Evolutionary conservation across 2,329 filamentous ascomycete genomes (phyloP).

Genomic region (Neofusicoccum cordaticola): DNA sequence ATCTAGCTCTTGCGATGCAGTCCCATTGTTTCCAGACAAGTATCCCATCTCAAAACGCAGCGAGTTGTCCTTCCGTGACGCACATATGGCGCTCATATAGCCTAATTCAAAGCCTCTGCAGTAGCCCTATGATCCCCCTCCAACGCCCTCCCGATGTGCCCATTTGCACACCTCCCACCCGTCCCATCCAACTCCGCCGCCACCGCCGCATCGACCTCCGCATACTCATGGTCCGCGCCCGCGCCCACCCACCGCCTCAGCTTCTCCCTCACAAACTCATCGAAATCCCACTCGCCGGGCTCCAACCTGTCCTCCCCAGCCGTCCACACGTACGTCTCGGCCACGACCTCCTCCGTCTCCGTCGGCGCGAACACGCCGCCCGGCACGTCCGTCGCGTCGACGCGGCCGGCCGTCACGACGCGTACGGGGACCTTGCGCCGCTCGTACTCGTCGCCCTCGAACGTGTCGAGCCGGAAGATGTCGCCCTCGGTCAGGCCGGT

Average conservation of each 20-base stretch:
- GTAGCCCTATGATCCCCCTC: constrained; percentile 25
- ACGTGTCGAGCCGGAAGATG: constrained; percentile 70
- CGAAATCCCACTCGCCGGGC: constrained; percentile 80
- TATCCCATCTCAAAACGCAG: too few relatives aligned
- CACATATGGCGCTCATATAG: too few relatives aligned
- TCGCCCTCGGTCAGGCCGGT: constrained; percentile 76
- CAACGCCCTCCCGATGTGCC: constrained; percentile 39
- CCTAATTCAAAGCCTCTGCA: too few relatives aligned
- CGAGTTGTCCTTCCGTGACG: too few relatives aligned
- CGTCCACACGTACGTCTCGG: constrained; percentile 53
- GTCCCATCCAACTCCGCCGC: constrained; percentile 41
- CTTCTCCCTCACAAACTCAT: constrained; percentile 76
- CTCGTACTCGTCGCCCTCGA: constrained; percentile 75
- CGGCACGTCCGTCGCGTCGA: constrained; percentile 20
- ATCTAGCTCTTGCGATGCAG: too few relatives aligned
- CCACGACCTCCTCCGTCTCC: constrained; percentile 40
- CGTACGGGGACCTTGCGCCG: constrained; percentile 50
- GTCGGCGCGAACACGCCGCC: constrained; percentile 26
- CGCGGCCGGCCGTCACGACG: constrained; percentile 29
- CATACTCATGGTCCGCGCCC: constrained; percentile 20
- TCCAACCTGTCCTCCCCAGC: constrained; percentile 56
- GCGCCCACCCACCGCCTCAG: constrained; percentile 56
- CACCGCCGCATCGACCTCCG: constrained; percentile 46
- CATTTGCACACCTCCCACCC: constrained; percentile 43
- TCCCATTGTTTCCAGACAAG: too few relatives aligned